Evolutionary conservation across 2,329 filamentous ascomycete species (phyloP).

Genomic region (Penicillium fuscoglaucum): DNA sequence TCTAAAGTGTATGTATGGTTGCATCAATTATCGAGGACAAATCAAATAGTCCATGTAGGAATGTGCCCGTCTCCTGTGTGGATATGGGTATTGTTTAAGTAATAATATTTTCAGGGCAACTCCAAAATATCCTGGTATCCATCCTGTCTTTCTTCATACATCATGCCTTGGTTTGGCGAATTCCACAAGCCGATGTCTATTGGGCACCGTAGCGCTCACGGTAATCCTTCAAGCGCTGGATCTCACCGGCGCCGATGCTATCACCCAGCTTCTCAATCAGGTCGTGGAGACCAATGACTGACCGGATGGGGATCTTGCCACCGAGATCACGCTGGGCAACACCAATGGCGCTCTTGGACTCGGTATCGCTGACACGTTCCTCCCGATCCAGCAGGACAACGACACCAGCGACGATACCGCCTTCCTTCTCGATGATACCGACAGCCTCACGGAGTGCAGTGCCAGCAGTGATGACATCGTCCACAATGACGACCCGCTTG

Average conservation of each 20-base stretch:
- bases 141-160: conserved; percentile 26
- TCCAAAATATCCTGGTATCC: conserved; percentile 27
- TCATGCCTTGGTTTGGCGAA: conserved; percentile 14
- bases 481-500: conserved; percentile 84
- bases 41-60: background rate
- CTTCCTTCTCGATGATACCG: conserved; percentile 80
- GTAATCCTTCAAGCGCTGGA: conserved; percentile 72
- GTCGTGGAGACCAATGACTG: conserved; percentile 72
- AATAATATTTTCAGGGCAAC: conserved; percentile 8
- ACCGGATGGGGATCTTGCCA: conserved; percentile 68
- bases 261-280: conserved; percentile 69
- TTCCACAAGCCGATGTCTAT: conserved; percentile 19
- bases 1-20: background rate
- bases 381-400: conserved; percentile 82
- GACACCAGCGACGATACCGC: conserved; percentile 81
- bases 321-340: conserved; percentile 80
- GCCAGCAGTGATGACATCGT: conserved; percentile 95
- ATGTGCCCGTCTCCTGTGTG: background rate
- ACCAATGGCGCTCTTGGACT: conserved; percentile 75
- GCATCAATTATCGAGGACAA: background rate
- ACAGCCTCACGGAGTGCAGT: conserved; percentile 93
- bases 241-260: conserved; percentile 62
- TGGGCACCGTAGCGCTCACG: conserved; percentile 50
- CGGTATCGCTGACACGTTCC: conserved; percentile 62
- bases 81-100: background rate